Evolutionary conservation across 805 yeast genomes (phyloP), one percentile per base, ranked within the genome.

Genomic region (Candida tallmaniae): DNA sequence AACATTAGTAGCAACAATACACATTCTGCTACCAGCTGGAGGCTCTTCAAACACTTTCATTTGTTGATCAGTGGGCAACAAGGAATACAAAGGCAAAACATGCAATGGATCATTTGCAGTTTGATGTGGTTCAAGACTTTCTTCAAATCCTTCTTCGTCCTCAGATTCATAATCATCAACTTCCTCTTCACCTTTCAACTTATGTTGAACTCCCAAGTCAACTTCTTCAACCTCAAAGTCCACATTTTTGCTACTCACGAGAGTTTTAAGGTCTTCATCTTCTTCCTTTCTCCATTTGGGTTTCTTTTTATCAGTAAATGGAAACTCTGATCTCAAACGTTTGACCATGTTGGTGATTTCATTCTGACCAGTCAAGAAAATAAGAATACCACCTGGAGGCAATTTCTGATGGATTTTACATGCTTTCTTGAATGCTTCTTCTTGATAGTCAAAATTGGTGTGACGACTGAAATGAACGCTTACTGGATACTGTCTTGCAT

Each of bases 1-100:
- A 38, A 93, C 95, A 53, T 93, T 93, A 2, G 99, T 93, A 4
- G 99, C 96, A 21, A 93, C 86, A 25, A 93, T 83, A 66, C 97
- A 88, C 7, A 93, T 58, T 49, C 99, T 71, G 26, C 88, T 73
- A 4, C 95, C 95, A 17, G 65, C 62, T 3, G 98, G 98, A 2
- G 96, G 95, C 0, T 69, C 66, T 37, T 84, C 75, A 53, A 93
- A 93, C 2, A 93, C 95, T 52, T 80, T 84, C 88, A 93, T 80
- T 62, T 93, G 99, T 51, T 93, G 95, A 30, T 75, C 76, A 0
- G 97, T 88, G n/a, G 99, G 96, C 24, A 93, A 66, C 29, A 93
- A 64, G 5, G 98, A 90, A 57, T 93, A 93, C 20, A 93, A 68
- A 0, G 99, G 99, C 17, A 93, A 66, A 1, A 93, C 97, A 51